A percentile compares a stretch with the other conserved stretches of the same genome.
Evolutionary conservation across 164 flowering plant genomes (phyloP).

Genomic region (Buxus sempervirens): DNA sequence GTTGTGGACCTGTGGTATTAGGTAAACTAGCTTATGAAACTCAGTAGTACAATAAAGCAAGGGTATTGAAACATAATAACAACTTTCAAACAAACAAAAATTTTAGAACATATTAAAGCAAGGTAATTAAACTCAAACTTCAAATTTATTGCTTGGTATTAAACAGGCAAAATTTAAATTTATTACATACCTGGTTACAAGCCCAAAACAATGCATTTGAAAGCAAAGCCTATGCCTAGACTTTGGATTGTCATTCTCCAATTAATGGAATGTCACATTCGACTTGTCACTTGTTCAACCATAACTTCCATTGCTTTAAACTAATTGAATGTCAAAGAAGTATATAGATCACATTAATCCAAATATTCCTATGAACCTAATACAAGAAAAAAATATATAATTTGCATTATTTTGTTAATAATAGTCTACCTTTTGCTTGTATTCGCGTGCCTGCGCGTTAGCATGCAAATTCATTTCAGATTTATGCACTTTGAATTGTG

Average conservation of each 20-base stretch:
- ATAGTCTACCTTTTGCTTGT: conserved; percentile 73
- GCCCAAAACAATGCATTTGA: conserved; percentile 97
- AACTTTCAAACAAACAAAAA: too few relatives aligned
- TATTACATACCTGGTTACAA: too few relatives aligned
- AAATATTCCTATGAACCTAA: not conserved
- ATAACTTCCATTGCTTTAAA: conserved; percentile 89
- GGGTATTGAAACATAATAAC: too few relatives aligned
- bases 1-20: too few relatives aligned
- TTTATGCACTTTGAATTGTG: conserved; percentile 63
- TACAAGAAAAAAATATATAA: not conserved
- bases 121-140: too few relatives aligned
- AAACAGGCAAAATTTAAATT: too few relatives aligned
- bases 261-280: conserved; percentile 48
- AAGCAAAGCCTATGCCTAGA: conserved; percentile 90
- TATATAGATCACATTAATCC: too few relatives aligned
- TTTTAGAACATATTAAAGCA: too few relatives aligned
- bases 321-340: conserved; percentile 35
- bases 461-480: conserved; percentile 91
- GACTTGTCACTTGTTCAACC: conserved; percentile 82
- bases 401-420: not conserved
- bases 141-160: too few relatives aligned
- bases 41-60: too few relatives aligned
- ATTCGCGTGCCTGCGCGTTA: conserved; percentile 93
- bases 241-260: conserved; percentile 61
- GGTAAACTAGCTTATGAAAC: too few relatives aligned